Conservation (phyloP, 768 basidiomycete genomes). For the Chalciporus piperatus region DNA sequence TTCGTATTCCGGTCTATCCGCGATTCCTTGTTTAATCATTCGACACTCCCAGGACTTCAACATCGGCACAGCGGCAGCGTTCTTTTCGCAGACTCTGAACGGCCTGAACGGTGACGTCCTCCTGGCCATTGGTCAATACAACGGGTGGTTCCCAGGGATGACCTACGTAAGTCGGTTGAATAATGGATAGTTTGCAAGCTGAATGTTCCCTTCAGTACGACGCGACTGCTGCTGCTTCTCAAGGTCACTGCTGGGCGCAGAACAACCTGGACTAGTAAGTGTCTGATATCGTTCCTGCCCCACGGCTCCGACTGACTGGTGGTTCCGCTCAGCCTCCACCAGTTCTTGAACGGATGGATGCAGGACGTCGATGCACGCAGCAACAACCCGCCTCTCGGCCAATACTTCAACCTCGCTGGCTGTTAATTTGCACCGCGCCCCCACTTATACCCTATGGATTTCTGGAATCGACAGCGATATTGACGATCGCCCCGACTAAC, state of each 20-base stretch:
- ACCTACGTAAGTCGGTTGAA: slow-evolving; percentile 46
- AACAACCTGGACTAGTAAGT: slow-evolving; percentile 86
- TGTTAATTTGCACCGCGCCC: slow-evolving; percentile 23
- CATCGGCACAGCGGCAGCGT: slow-evolving; percentile 62
- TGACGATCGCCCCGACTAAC: not conserved
- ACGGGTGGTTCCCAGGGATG: slow-evolving; percentile 64
- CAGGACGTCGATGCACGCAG: slow-evolving; percentile 56
- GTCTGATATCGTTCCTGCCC: not conserved
- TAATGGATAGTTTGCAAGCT: not conserved
- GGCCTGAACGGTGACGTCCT: slow-evolving; percentile 47
- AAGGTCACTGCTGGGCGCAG: slow-evolving; percentile 66
- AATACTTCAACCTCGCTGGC: slow-evolving; percentile 61
- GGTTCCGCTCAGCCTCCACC: slow-evolving; percentile 48
- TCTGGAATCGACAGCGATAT: not conserved
- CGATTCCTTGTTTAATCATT: too few relatives aligned
- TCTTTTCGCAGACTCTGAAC: slow-evolving; percentile 51
- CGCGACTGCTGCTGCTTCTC: slow-evolving; percentile 56
- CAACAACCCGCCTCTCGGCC: slow-evolving; percentile 44
- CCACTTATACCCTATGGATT: not conserved
- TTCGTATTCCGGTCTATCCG: slow-evolving; percentile 14
- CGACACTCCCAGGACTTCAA: slow-evolving; percentile 56
- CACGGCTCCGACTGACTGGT: not conserved
- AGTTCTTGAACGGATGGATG: slow-evolving; percentile 72
- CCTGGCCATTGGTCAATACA: slow-evolving; percentile 65
- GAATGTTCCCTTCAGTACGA: slow-evolving; percentile 33